Base-by-base conservation (phyloP, 2,329 filamentous ascomycete genomes). In the Raffaelea deltoideospora region DNA sequence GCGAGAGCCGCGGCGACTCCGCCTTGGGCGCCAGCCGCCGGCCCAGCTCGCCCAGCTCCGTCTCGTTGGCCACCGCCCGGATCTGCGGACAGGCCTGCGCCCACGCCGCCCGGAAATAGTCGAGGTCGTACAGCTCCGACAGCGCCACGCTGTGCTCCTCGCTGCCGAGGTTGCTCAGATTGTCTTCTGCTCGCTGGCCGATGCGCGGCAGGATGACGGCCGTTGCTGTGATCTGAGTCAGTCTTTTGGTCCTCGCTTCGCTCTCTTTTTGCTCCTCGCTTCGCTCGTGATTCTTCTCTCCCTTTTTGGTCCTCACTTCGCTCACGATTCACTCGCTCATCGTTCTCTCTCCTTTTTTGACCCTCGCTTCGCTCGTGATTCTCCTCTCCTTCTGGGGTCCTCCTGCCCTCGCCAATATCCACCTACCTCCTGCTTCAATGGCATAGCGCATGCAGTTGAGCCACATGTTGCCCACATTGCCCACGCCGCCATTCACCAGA, bases 381-480 rank as follows among this genome's bases (percentile, higher is more conserved):
- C n/a, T n/a, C n/a, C n/a, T n/a, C n/a, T n/a, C n/a, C n/a, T n/a
- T n/a, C n/a, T n/a, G n/a, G n/a, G n/a, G n/a, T n/a, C 32, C 21
- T 26, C 20, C 32, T 18, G 34, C 38, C n/a, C n/a, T n/a, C n/a
- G n/a, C 32, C 42, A 26, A 14, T 21, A n/a, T n/a, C n/a, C n/a
- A 33, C 39, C 13, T 22, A 40, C 42, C 40, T 33, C 42, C 42
- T 3, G 42, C 44, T 39, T 57, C 52, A 24, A 60, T 53, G 6
- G 55, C 54, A 37, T 52, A 56, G 36, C 54, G 50, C 8, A 59
- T 38, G 42, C 57, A 60, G 40, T 55, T 55, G 29, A 59, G 43
- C 37, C 56, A 46, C 31, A 53, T 52, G 39, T 56, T 54, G 35
- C 53, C 48, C 10, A 57, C 47, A 32, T 57, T 55, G 8, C 51